phyloP scores from a whole-genome alignment of 2,329 filamentous ascomycete genomes.

The Alternaria alternata region DNA sequence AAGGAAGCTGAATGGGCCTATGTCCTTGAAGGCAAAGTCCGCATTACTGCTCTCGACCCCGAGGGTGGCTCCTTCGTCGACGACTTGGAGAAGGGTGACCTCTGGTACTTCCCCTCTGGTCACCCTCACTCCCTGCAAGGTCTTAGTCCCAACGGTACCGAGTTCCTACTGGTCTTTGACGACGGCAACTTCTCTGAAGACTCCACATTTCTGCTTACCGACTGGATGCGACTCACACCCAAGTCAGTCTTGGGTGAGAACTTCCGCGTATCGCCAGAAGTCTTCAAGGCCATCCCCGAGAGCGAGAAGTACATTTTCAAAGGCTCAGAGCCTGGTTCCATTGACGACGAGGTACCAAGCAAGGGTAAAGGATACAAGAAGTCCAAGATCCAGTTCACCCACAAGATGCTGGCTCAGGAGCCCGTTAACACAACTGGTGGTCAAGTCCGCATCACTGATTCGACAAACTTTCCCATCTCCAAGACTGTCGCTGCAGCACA shows the following conservation, averaged over 20 bases:
- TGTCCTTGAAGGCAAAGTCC: slow-evolving; percentile 73
- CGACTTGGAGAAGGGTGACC: slow-evolving; percentile 76
- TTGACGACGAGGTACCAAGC: slow-evolving; percentile 70
- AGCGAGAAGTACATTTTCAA: slow-evolving; percentile 80
- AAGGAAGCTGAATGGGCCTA: slow-evolving; percentile 83
- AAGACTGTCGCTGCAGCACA: slow-evolving; percentile 77
- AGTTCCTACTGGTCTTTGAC: slow-evolving; percentile 71
- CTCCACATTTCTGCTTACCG: slow-evolving; percentile 76
- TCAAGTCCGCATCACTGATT: slow-evolving; percentile 76
- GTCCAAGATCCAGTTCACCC: slow-evolving; percentile 73
- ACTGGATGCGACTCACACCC: slow-evolving; percentile 77
- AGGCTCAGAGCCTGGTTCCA: slow-evolving; percentile 69
- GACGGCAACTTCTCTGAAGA: slow-evolving; percentile 67
- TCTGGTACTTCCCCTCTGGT: slow-evolving; percentile 84
- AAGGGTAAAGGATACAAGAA: slow-evolving; percentile 67
- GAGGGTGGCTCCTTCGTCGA: slow-evolving; percentile 81
- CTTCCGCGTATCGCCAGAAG: slow-evolving; percentile 74
- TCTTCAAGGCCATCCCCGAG: slow-evolving; percentile 73
- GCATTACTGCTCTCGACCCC: slow-evolving; percentile 76
- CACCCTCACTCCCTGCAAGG: slow-evolving; percentile 81
- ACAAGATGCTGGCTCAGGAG: slow-evolving; percentile 74
- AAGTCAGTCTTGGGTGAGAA: slow-evolving; percentile 77
- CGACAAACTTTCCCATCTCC: slow-evolving; percentile 77
- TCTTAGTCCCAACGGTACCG: slow-evolving; percentile 69
- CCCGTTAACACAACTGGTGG: slow-evolving; percentile 73